These are phyloP conservation scores for Podaxis rugospora DNA, from an alignment of 768 basidiomycete species.

Conservation along the genomic window DNA sequence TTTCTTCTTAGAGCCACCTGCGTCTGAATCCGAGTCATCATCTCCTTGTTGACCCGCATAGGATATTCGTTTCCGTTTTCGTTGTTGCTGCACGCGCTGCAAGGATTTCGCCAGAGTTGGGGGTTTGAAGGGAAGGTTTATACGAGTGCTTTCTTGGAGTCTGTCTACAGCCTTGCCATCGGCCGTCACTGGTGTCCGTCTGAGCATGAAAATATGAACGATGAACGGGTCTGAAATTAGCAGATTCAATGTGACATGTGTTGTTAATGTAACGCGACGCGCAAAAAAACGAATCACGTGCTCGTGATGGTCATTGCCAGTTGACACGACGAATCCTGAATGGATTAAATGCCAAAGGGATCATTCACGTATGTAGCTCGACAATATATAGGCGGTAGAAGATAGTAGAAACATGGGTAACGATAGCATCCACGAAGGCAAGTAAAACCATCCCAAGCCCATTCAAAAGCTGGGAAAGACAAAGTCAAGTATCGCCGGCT, in stretches of 20 bases:
- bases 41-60: conserved; percentile 66
- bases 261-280: conserved; percentile 12
- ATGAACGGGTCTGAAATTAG: not conserved
- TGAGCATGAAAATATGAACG: conserved; percentile 46
- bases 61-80: conserved; percentile 86
- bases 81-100: conserved; percentile 57
- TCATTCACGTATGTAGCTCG: not conserved
- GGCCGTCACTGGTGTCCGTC: conserved; percentile 60
- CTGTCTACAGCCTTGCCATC: conserved; percentile 68
- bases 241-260: not conserved
- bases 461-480: not conserved
- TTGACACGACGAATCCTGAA: not conserved
- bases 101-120: conserved; percentile 45
- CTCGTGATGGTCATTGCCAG: conserved; percentile 11
- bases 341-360: not conserved
- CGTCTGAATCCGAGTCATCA: conserved; percentile 57
- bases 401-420: not conserved
- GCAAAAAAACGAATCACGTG: conserved; percentile 15
- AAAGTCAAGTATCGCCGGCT: not conserved
- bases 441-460: not conserved
- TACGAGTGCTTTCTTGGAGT: conserved; percentile 64
- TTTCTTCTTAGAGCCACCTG: conserved; percentile 54
- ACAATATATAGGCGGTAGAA: not conserved
- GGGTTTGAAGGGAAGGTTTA: conserved; percentile 80
- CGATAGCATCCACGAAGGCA: not conserved